Evolutionary conservation across 2,329 filamentous ascomycete species (phyloP).

Genomic region (Teratosphaeria nubilosa): DNA sequence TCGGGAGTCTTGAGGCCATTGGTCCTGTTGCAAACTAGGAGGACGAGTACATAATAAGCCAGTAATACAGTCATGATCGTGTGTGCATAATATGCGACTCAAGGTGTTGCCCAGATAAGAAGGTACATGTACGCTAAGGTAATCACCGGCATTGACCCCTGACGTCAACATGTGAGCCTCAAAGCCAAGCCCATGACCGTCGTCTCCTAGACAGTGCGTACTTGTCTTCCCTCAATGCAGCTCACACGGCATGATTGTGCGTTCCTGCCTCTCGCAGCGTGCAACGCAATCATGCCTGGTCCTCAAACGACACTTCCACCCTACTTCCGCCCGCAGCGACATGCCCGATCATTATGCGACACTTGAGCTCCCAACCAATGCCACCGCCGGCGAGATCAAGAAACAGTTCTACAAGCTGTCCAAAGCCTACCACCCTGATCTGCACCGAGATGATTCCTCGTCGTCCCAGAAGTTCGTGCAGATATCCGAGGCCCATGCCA

Average conservation of each 20-base stretch:
- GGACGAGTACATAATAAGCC: not conserved
- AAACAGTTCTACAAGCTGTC: constrained; percentile 85
- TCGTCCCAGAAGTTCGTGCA: constrained; percentile 57
- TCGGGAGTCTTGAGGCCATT: not conserved
- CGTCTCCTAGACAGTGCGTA: not conserved
- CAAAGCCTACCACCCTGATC: constrained; percentile 86
- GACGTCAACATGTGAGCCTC: not conserved
- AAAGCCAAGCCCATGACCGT: not conserved
- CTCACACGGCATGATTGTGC: constrained; percentile 22
- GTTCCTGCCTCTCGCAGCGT: constrained; percentile 19
- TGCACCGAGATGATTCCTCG: constrained; percentile 64
- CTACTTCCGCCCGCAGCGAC: constrained; percentile 7
- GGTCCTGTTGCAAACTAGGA: not conserved
- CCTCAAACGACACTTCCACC: constrained; percentile 12
- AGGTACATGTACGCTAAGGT: not conserved
- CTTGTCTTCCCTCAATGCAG: not conserved
- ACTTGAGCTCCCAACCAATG: constrained; percentile 59
- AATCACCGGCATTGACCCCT: not conserved
- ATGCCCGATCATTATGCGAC: constrained; percentile 68
- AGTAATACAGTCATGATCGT: too few relatives aligned
- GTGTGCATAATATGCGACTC: not conserved
- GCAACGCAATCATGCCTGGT: constrained; percentile 10
- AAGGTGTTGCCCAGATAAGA: not conserved
- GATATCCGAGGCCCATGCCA: constrained; percentile 29
- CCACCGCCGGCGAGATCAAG: constrained; percentile 71